Evolutionary conservation across 1,284 basidiomycete genomes (phyloP).

Genomic region (Pseudomicrostroma phylloplanum): DNA sequence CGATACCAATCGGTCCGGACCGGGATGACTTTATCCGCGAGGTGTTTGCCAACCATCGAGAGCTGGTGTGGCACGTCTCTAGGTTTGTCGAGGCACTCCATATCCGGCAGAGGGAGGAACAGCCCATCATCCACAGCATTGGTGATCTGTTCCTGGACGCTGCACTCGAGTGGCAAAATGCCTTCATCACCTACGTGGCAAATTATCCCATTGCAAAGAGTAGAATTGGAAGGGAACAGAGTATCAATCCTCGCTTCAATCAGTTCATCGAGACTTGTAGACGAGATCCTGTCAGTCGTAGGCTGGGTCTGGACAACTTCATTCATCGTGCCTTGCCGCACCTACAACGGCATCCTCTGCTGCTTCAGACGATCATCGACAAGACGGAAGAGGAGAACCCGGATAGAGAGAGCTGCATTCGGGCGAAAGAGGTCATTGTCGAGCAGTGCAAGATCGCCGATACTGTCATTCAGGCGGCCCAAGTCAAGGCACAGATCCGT

Average conservation of each 20-base stretch:
- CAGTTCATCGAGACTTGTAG: slow-evolving; percentile 78
- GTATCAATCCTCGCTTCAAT: slow-evolving; percentile 73
- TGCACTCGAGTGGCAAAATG: slow-evolving; percentile 76
- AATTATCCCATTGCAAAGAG: slow-evolving; percentile 79
- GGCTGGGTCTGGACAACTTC: slow-evolving; percentile 80
- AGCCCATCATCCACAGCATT: slow-evolving; percentile 72
- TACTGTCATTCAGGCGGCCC: slow-evolving; percentile 31
- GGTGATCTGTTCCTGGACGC: slow-evolving; percentile 85
- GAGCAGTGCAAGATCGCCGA: slow-evolving; percentile 34
- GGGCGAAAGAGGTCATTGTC: slow-evolving; percentile 43
- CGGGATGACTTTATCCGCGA: slow-evolving; percentile 76
- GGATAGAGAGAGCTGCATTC: slow-evolving; percentile 32
- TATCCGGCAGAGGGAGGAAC: slow-evolving; percentile 79
- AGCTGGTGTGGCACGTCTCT: slow-evolving; percentile 73
- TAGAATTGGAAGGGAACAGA: slow-evolving; percentile 74
- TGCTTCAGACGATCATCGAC: slow-evolving; percentile 72
- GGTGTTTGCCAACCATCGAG: slow-evolving; percentile 79
- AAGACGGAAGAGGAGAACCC: slow-evolving; percentile 36
- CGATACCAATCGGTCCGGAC: slow-evolving; percentile 32
- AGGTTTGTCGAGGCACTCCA: slow-evolving; percentile 75
- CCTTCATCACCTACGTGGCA: slow-evolving; percentile 80
- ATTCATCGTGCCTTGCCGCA: slow-evolving; percentile 79
- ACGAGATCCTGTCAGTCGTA: slow-evolving; percentile 64
- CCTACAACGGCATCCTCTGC: slow-evolving; percentile 78
- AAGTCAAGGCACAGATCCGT: slow-evolving; percentile 42